These are phyloP conservation scores for Suillus americanus DNA, from an alignment of 768 basidiomycete genomes.

Conservation along the genomic window DNA sequence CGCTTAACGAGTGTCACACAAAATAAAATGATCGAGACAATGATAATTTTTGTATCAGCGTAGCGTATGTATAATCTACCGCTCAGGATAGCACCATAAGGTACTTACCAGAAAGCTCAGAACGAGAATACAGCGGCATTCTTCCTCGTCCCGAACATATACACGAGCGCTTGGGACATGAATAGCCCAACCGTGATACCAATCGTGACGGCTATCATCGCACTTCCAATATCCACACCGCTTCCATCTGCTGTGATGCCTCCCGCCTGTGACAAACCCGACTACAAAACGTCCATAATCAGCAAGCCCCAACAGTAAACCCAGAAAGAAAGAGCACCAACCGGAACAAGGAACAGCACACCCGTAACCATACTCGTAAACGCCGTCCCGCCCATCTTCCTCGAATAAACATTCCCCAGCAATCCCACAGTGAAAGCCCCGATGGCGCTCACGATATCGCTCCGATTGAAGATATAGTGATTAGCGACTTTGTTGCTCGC, in stretches of 20 bases:
- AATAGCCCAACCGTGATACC: conserved; percentile 89
- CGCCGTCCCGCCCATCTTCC: conserved; percentile 81
- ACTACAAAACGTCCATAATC: conserved; percentile 40
- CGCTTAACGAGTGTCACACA: not conserved
- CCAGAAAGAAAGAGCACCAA: conserved; percentile 38
- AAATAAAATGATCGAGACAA: not conserved
- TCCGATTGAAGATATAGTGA: conserved; percentile 81
- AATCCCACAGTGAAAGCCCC: conserved; percentile 82
- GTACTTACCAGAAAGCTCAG: conserved; percentile 32
- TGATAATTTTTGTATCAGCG: not conserved
- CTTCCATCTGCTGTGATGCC: conserved; percentile 80
- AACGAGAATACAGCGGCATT: conserved; percentile 86
- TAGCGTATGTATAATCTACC: not conserved
- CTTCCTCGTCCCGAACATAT: conserved; percentile 83
- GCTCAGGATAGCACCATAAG: not conserved
- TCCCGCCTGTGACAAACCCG: conserved; percentile 83
- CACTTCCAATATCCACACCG: conserved; percentile 81
- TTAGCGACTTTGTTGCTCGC: conserved; percentile 81
- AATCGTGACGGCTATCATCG: conserved; percentile 89
- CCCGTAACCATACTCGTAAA: conserved; percentile 92
- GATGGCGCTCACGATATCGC: conserved; percentile 82
- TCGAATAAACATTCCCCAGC: conserved; percentile 78
- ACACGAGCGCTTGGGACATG: conserved; percentile 85
- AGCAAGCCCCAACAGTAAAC: conserved; percentile 4
- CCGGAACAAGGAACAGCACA: conserved; percentile 83